Evolutionary conservation across 768 basidiomycete species (phyloP).

Genomic region (Fomitopsis serialis): DNA sequence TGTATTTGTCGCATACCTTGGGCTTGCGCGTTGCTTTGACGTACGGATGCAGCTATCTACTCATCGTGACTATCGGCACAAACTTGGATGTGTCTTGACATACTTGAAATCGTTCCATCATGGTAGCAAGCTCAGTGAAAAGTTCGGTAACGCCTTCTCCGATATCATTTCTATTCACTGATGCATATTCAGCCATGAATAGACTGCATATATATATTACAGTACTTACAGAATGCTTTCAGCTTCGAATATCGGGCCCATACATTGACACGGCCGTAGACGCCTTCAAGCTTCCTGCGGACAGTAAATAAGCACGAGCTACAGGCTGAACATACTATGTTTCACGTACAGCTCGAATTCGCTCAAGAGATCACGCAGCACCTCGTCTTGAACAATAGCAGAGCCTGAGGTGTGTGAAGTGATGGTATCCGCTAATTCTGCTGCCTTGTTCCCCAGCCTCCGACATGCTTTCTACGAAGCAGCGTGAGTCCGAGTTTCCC

Average conservation of each 20-base stretch:
- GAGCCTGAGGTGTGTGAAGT: neutral
- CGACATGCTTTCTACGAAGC: neutral
- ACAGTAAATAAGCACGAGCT: no score
- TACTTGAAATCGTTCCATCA: neutral
- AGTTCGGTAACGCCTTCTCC: neutral
- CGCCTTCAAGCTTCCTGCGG: neutral
- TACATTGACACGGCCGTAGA: neutral
- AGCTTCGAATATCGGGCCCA: neutral
- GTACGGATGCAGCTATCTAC: neutral
- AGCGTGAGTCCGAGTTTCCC: no score
- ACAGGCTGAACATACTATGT: no score
- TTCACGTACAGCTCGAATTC: neutral
- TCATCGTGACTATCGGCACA: neutral
- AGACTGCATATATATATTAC: constrained; percentile 2
- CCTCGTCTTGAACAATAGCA: neutral
- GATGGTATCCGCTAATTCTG: neutral
- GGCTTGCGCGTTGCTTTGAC: neutral
- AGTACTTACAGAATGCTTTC: constrained; percentile 35
- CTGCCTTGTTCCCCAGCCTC: neutral
- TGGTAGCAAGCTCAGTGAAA: neutral
- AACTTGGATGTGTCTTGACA: no score
- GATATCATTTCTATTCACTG: neutral
- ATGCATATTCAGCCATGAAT: no score
- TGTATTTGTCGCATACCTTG: neutral
- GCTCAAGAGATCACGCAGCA: neutral